Conservation (phyloP, 768 basidiomycete species). For the Hericium alpestre region DNA sequence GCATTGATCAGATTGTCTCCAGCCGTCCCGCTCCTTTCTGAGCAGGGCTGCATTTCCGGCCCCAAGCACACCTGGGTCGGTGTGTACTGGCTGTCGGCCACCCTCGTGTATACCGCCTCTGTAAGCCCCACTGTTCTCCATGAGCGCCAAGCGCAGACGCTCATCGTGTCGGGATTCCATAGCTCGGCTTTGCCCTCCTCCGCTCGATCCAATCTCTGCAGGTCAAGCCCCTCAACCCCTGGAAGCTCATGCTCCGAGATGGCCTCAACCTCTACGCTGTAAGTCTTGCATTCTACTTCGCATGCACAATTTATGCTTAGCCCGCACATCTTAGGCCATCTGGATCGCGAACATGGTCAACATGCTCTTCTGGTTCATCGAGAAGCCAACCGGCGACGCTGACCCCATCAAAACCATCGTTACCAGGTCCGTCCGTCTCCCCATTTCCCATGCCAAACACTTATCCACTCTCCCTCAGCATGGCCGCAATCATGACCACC, state of each 20-base stretch:
- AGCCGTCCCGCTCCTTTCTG: slow-evolving; percentile 61
- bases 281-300: slow-evolving; percentile 17
- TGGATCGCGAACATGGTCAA: slow-evolving; percentile 75
- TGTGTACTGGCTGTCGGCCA: slow-evolving; percentile 76
- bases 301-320: not conserved
- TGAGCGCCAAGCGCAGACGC: not conserved
- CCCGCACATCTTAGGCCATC: slow-evolving; percentile 37
- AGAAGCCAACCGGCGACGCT: slow-evolving; percentile 43
- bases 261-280: slow-evolving; percentile 78
- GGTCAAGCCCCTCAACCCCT: slow-evolving; percentile 47
- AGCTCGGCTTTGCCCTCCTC: slow-evolving; percentile 51
- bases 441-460: no score
- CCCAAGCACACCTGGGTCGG: slow-evolving; percentile 75
- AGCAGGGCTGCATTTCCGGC: slow-evolving; percentile 82
- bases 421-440: slow-evolving; percentile 36
- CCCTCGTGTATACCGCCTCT: slow-evolving; percentile 60
- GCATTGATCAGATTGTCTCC: slow-evolving; percentile 4
- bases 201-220: slow-evolving; percentile 51
- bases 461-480: no score
- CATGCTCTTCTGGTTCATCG: slow-evolving; percentile 81
- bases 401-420: slow-evolving; percentile 79
- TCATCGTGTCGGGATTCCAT: not conserved
- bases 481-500: slow-evolving; percentile 79
- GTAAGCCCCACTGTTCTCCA: slow-evolving; percentile 25
- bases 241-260: slow-evolving; percentile 88